Evolutionary conservation across 345 rosid genomes (phyloP).

Genomic region (Acer negundo): DNA sequence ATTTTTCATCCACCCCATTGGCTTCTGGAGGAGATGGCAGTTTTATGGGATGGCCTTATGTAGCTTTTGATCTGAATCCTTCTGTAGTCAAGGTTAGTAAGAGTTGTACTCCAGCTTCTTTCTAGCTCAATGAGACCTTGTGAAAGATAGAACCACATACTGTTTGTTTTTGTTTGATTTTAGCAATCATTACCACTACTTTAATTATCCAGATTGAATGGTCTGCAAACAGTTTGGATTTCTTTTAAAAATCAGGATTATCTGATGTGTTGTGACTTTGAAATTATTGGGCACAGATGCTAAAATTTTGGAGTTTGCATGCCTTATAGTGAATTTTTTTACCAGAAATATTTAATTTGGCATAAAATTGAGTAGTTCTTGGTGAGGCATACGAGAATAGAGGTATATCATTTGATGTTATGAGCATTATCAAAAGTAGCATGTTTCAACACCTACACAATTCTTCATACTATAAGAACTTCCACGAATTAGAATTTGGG

Average conservation of each 20-base stretch:
- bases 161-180: not conserved
- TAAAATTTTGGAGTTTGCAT: not conserved
- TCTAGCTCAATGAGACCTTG: not conserved
- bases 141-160: not conserved
- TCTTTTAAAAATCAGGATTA: not conserved
- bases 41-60: constrained; percentile 67
- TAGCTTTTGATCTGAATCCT: constrained; percentile 93
- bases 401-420: not conserved
- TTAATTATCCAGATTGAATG: not conserved
- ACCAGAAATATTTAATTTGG: not conserved
- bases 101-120: not conserved
- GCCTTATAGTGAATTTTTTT: not conserved
- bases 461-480: not conserved
- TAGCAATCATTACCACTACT: not conserved
- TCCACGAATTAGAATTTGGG: not conserved
- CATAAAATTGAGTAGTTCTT: not conserved
- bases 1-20: constrained; percentile 84
- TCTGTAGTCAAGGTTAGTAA: constrained; percentile 79
- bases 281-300: not conserved
- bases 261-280: not conserved
- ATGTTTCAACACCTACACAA: not conserved
- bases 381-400: not conserved
- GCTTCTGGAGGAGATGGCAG: constrained; percentile 65
- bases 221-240: not conserved
- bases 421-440: not conserved